Conservation (phyloP, 768 basidiomycete genomes). For the Naematelia aurantialba region DNA sequence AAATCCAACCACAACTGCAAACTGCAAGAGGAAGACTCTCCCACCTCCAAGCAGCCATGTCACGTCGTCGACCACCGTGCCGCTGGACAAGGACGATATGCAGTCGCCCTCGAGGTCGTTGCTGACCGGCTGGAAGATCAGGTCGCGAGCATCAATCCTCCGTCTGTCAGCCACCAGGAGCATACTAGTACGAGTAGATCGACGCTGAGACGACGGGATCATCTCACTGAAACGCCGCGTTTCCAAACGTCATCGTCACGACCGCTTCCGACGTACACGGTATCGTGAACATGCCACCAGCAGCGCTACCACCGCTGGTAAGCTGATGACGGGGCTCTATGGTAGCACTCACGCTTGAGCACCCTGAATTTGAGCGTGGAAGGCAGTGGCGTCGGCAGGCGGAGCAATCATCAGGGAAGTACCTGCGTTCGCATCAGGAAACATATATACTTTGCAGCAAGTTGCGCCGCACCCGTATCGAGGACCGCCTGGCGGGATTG, state of each 20-base stretch:
- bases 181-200: constrained; percentile 58
- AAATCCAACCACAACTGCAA: neutral
- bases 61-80: constrained; percentile 59
- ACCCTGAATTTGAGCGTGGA: constrained; percentile 61
- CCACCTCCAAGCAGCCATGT: constrained; percentile 73
- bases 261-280: constrained; percentile 62
- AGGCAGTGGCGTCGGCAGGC: constrained; percentile 49
- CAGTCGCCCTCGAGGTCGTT: constrained; percentile 52
- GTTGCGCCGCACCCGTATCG: constrained; percentile 62
- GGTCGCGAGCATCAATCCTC: constrained; percentile 26
- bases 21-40: neutral
- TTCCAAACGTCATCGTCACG: constrained; percentile 62
- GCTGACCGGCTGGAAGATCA: constrained; percentile 19
- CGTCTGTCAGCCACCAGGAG: constrained; percentile 33
- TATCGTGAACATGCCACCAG: constrained; percentile 59
- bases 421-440: constrained; percentile 9
- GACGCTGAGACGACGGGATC: constrained; percentile 55
- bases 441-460: neutral
- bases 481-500: constrained; percentile 68
- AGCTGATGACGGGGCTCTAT: neutral
- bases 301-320: constrained; percentile 40
- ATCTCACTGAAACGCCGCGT: constrained; percentile 61
- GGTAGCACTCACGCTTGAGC: constrained; percentile 50
- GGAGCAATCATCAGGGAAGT: constrained; percentile 47
- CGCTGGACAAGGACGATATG: constrained; percentile 65